A percentile compares a stretch with the other conserved stretches of the same genome.
Conservation (phyloP, 805 yeast genomes). For the Ogataea angusta region DNA sequence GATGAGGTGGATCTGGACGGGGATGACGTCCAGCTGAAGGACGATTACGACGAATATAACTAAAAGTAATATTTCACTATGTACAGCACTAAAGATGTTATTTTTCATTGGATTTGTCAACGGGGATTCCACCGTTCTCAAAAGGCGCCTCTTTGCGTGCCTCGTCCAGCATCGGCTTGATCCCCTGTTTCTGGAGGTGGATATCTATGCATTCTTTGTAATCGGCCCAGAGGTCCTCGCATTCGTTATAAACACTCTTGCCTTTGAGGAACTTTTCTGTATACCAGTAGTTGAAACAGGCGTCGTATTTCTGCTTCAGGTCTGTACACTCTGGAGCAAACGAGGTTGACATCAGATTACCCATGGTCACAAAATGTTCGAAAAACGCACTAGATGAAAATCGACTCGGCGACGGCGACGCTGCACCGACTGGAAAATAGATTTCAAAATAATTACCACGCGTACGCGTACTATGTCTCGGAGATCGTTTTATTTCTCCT, state of each 20-base stretch:
- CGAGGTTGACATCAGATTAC: slow-evolving; percentile 75
- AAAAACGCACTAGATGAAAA: neutral
- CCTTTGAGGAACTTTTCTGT: slow-evolving; percentile 77
- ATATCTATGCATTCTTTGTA: slow-evolving; percentile 85
- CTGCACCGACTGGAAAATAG: neutral
- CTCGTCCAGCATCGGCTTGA: slow-evolving; percentile 79
- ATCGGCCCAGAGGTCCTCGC: slow-evolving; percentile 83
- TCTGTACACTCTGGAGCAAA: slow-evolving; percentile 97
- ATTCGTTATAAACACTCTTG: slow-evolving; percentile 70
- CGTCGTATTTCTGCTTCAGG: slow-evolving; percentile 80
- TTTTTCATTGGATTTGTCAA: slow-evolving; percentile 11
- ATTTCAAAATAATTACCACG: slow-evolving; percentile 3
- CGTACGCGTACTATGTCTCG: slow-evolving; percentile 20
- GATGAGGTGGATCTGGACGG: slow-evolving; percentile 18
- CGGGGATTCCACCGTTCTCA: slow-evolving; percentile 57
- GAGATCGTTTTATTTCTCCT: slow-evolving; percentile 31
- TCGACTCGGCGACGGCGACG: slow-evolving; percentile 5
- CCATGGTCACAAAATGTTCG: slow-evolving; percentile 40
- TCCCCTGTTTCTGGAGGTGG: slow-evolving; percentile 67
- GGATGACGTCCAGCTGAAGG: slow-evolving; percentile 8
- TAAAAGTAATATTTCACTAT: slow-evolving; percentile 9
- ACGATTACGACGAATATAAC: slow-evolving; percentile 32
- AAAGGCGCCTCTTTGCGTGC: slow-evolving; percentile 91
- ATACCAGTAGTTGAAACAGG: slow-evolving; percentile 94
- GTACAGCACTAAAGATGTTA: slow-evolving; percentile 6